Percentiles rank a stretch among this genome's conserved stretches.
phyloP scores from a whole-genome alignment of 768 basidiomycete species.

The Tulasnella sp. region DNA sequence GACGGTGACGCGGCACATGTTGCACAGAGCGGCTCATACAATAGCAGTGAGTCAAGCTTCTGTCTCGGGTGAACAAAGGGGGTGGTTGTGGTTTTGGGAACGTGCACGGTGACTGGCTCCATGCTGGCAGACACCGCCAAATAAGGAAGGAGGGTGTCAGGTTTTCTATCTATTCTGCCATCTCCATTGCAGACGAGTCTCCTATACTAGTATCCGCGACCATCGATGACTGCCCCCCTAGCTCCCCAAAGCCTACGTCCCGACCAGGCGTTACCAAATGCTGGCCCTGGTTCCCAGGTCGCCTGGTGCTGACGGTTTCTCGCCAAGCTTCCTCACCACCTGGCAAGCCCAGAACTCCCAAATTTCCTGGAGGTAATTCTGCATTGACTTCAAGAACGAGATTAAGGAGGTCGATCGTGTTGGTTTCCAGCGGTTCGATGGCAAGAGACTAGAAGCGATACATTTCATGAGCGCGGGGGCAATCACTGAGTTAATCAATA shows the following conservation, averaged over 20 bases:
- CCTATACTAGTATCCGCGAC: slow-evolving; percentile 4
- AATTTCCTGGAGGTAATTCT: slow-evolving; percentile 12
- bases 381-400: slow-evolving; percentile 53
- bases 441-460: slow-evolving; percentile 55
- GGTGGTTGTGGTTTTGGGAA: not conserved
- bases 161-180: not conserved
- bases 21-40: not conserved
- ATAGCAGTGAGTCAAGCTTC: not conserved
- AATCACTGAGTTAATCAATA: not conserved
- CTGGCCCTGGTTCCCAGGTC: not conserved
- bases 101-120: not conserved
- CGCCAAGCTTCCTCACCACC: slow-evolving; percentile 19
- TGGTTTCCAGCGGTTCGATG: slow-evolving; percentile 76
- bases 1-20: not conserved
- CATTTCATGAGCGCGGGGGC: not conserved
- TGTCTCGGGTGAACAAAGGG: not conserved
- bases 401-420: slow-evolving; percentile 75
- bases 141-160: not conserved
- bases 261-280: not conserved
- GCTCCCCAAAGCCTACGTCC: not conserved
- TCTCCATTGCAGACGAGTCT: slow-evolving; percentile 5
- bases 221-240: not conserved
- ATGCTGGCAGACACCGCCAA: not conserved
- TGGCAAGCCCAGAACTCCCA: slow-evolving; percentile 20
- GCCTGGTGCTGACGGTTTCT: slow-evolving; percentile 1